These are phyloP conservation scores for Paraphoma chrysanthemicola DNA, from an alignment of 2,329 filamentous ascomycete genomes.

Conservation along the genomic window DNA sequence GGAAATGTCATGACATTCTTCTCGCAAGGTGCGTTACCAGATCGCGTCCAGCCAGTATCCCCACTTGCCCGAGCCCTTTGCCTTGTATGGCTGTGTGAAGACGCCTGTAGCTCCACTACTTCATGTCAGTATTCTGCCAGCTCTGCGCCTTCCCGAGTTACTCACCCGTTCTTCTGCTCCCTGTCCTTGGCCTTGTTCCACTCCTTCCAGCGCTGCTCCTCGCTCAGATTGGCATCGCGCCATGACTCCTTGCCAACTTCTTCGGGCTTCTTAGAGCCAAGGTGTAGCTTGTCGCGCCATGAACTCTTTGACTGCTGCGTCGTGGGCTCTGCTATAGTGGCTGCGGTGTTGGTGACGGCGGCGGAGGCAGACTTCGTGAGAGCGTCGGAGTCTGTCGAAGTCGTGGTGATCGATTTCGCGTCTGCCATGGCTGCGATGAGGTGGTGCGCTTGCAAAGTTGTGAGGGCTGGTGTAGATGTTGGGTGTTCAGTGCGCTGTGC, in stretches of 20 bases:
- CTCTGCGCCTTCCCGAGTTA: neutral
- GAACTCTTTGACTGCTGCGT: neutral
- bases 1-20: neutral
- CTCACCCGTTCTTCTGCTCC: slow-evolving; percentile 22
- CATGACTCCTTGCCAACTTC: slow-evolving; percentile 27
- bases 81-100: slow-evolving; percentile 20
- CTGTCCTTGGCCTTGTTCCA: slow-evolving; percentile 35
- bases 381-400: neutral
- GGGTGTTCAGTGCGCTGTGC: neutral
- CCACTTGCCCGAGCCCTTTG: slow-evolving; percentile 20
- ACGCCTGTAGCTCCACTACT: slow-evolving; percentile 16
- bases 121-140: neutral
- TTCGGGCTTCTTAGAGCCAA: neutral
- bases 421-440: neutral
- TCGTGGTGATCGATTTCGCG: neutral
- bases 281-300: slow-evolving; percentile 16
- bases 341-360: neutral
- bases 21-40: neutral
- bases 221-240: slow-evolving; percentile 27
- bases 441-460: neutral
- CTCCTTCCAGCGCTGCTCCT: slow-evolving; percentile 35
- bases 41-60: slow-evolving; percentile 13
- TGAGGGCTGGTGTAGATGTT: neutral
- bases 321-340: neutral
- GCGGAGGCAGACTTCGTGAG: neutral